Conservation (phyloP, 345 rosid genomes). For the Zanthoxylum bungeanum region DNA sequence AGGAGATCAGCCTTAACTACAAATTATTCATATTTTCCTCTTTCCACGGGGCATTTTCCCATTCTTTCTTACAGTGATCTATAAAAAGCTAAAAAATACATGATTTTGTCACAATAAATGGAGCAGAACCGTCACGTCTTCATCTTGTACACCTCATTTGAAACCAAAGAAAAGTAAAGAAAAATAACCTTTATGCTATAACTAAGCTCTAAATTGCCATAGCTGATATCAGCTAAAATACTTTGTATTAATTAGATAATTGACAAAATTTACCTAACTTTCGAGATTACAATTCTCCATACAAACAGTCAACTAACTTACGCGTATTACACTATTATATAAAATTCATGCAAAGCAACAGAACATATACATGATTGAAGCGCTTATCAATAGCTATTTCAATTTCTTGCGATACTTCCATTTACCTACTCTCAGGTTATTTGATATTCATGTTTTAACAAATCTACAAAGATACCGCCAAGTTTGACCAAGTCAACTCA, state of each 20-base stretch:
- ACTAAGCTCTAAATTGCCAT: neutral
- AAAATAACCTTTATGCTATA: neutral
- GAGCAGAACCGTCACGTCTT: neutral
- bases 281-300: neutral
- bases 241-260: neutral
- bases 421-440: no score
- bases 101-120: neutral
- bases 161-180: neutral
- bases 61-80: neutral
- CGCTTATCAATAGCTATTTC: neutral
- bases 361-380: neutral
- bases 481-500: slow-evolving; percentile 9
- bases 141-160: neutral
- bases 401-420: neutral
- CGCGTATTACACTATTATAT: no score
- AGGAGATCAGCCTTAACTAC: neutral
- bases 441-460: neutral
- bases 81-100: neutral
- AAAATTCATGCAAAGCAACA: neutral
- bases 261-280: neutral
- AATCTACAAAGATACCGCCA: neutral
- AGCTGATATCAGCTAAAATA: neutral
- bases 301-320: slow-evolving; percentile 7
- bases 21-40: neutral
- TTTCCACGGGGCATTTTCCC: neutral